Base-by-base conservation (phyloP, 2,329 filamentous ascomycete species). In the Aspergillus sp. region DNA sequence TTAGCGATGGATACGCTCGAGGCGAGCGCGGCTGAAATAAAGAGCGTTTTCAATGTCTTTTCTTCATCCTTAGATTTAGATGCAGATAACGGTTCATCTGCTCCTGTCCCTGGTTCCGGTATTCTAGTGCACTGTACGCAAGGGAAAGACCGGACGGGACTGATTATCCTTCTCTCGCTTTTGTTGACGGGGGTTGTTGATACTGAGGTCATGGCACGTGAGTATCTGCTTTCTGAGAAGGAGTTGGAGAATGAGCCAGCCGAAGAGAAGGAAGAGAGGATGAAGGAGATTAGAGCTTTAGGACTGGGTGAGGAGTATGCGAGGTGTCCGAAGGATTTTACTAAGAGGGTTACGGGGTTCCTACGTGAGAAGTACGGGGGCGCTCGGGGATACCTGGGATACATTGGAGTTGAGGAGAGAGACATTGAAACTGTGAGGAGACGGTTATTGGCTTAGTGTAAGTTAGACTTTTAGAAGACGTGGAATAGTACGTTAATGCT, bases 101-200 rank as follows among this genome's bases (percentile, higher is more conserved):
- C 80, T 13, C 38, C 47, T 38, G 32, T 5, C 2, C 7, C 48
- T n/a, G 8, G 11, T 9, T n/a, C 49, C 24, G 50, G 26, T 8
- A 73, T 87, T 1, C 70, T 96, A 7, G 76, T 95, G 2, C 91
- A 96, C 73, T 96, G 92, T 73, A 95, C 91, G 0, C 91, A 96
- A 67, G 92, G 92, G 57, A 96, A 96, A 71, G 92, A 96, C 68
- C 84, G 92, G 2, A 92, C 86, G 1, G 92, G 92, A 0, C 77
- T 96, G 12, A 79, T 90, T 11, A 79, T 91, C 5, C 78, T 89
- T 41, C 77, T 96, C 4, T 73, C 89, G 0, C 76, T 96, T 18
- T 79, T 93, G 66, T 76, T 89, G 11, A 78, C 89, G 2, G 63
- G 62, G 3, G 75, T 67, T 15, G 70, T 89, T 1, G 83, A 85